Conservation (phyloP, 805 yeast species). For the Zygosaccharomyces bisporus region DNA sequence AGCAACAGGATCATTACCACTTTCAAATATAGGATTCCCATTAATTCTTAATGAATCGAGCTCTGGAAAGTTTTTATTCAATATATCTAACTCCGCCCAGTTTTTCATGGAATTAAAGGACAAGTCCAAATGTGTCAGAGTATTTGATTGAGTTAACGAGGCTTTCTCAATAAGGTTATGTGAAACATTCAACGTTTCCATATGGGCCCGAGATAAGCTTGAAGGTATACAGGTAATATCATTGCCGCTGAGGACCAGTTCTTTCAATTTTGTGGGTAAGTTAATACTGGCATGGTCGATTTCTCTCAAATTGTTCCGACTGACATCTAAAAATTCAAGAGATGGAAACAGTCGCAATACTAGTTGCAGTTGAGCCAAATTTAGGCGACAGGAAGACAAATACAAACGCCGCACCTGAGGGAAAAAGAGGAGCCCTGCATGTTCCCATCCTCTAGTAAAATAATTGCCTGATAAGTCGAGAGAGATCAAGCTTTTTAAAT, state of each 20-base stretch:
- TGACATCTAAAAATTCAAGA: constrained; percentile 30
- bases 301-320: constrained; percentile 24
- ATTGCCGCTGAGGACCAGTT: constrained; percentile 25
- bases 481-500: constrained; percentile 38
- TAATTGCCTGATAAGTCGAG: constrained; percentile 54
- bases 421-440: background rate
- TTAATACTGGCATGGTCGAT: background rate
- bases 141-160: constrained; percentile 28
- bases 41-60: constrained; percentile 47
- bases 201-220: background rate
- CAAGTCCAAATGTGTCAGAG: constrained; percentile 43
- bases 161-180: constrained; percentile 10
- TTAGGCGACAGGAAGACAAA: constrained; percentile 25
- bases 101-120: constrained; percentile 44
- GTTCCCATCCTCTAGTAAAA: constrained; percentile 7
- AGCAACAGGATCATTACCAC: constrained; percentile 21
- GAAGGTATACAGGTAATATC: constrained; percentile 16
- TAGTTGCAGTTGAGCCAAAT: background rate
- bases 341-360: constrained; percentile 37
- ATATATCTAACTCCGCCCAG: constrained; percentile 50
- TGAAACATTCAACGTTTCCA: constrained; percentile 15
- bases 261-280: constrained; percentile 16
- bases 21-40: constrained; percentile 48
- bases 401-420: constrained; percentile 20
- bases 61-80: constrained; percentile 40